Conservation (phyloP, 202 grass and related monocot genomes). For the Elaeis oleifera region DNA sequence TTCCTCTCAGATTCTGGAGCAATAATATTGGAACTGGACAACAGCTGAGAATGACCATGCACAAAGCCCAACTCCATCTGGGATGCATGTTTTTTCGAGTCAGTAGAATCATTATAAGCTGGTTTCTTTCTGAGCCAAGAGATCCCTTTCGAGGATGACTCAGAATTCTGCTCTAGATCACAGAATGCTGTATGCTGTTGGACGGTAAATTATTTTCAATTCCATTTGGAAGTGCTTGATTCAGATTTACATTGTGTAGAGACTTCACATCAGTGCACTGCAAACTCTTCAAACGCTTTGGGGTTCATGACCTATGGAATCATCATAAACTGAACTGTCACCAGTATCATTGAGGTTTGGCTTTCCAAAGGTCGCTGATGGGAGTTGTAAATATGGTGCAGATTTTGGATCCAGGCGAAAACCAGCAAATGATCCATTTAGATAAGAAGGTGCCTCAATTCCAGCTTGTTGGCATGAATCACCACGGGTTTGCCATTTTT, state of each 20-base stretch:
- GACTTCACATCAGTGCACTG: not conserved
- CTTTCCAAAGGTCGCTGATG: slow-evolving; percentile 16
- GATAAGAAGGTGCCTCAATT: slow-evolving; percentile 11
- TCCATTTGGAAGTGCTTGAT: slow-evolving; percentile 3
- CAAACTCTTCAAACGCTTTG: slow-evolving; percentile 21
- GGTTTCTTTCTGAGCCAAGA: slow-evolving; percentile 24
- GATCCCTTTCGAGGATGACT: slow-evolving; percentile 13
- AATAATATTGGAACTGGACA: slow-evolving; percentile 13
- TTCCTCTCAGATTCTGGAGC: slow-evolving; percentile 9
- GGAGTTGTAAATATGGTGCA: slow-evolving; percentile 11
- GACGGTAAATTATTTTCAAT: slow-evolving; percentile 8
- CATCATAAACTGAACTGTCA: too few relatives aligned
- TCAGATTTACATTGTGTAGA: slow-evolving; percentile 31
- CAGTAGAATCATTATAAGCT: not conserved
- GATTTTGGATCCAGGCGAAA: slow-evolving; percentile 20
- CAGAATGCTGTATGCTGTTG: not conserved
- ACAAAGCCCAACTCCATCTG: slow-evolving; percentile 19
- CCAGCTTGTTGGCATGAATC: not conserved
- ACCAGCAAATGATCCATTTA: slow-evolving; percentile 17
- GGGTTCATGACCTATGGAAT: not conserved
- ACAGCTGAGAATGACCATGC: slow-evolving; percentile 20
- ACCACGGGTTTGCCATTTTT: slow-evolving; percentile 1
- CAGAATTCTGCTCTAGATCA: slow-evolving; percentile 9
- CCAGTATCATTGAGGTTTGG: not conserved
- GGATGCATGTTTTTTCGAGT: slow-evolving; percentile 20